phyloP scores from a whole-genome alignment of 768 basidiomycete species.

The Austroboletus eburneus region DNA sequence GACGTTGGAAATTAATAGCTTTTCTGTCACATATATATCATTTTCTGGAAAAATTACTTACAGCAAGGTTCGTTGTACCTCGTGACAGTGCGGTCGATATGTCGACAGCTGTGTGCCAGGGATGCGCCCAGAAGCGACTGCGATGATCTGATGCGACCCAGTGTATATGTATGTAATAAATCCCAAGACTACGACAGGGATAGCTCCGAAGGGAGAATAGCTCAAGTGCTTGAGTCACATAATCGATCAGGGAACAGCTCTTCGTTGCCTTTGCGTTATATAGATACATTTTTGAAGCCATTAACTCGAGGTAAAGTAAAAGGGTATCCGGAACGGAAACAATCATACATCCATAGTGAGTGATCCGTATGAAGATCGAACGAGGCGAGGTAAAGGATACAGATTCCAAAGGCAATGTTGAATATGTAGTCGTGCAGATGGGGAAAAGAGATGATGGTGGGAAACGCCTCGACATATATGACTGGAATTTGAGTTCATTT shows the following conservation, averaged over 20 bases:
- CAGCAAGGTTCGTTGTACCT: constrained; percentile 1
- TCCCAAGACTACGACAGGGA: not conserved
- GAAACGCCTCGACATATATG: constrained; percentile 18
- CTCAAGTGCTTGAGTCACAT: not conserved
- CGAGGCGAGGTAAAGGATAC: constrained; percentile 23
- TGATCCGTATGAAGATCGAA: constrained; percentile 10
- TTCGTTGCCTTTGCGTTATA: constrained; percentile 13
- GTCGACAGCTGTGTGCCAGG: constrained; percentile 4
- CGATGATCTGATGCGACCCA: not conserved
- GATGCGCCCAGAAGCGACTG: not conserved
- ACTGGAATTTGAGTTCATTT: constrained; percentile 16
- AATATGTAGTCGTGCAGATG: constrained; percentile 19
- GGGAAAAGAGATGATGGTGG: constrained; percentile 22
- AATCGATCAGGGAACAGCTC: constrained; percentile 2
- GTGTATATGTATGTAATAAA: not conserved
- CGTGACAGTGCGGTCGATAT: constrained; percentile 5
- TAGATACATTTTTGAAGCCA: constrained; percentile 30
- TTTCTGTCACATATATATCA: constrained; percentile 2
- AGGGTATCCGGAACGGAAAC: constrained; percentile 24
- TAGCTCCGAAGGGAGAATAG: not conserved
- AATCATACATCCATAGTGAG: constrained; percentile 22
- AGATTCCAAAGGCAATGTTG: constrained; percentile 21
- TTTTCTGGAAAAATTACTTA: not conserved
- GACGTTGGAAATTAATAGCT: not conserved
- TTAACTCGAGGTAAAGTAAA: constrained; percentile 28